Base-by-base conservation (phyloP, 495 filamentous ascomycete genomes). In the Amorphotheca resinae region DNA sequence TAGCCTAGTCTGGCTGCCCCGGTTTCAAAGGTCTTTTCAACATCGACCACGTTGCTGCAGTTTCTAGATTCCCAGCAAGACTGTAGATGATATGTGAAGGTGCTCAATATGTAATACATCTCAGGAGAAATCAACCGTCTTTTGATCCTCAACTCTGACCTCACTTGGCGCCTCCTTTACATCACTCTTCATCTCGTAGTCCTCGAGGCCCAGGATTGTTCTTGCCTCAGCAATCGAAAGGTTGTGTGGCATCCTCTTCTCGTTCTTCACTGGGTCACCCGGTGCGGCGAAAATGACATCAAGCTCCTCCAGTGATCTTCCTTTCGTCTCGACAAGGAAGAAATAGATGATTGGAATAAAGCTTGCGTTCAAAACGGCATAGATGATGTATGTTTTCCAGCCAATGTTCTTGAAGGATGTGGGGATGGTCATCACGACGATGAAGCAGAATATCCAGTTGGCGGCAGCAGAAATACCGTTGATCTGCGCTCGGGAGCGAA, bases 331-430 rank as follows among this genome's bases (percentile, higher is more conserved):
- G n/a, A n/a, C n/a, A n/a, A n/a, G n/a, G n/a, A n/a, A n/a, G n/a
- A n/a, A n/a, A n/a, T n/a, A n/a, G n/a, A n/a, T n/a, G n/a, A n/a
- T n/a, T n/a, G n/a, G n/a, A n/a, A n/a, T n/a, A n/a, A n/a, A n/a
- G n/a, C n/a, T n/a, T n/a, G n/a, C 69, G 50, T 78, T 79, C 38
- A 71, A 72, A 39, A 74, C 70, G 9, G 77, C 77, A 49, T 79
- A 80, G 49, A 79, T 75, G 45, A 81, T 73, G 45, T 81, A 81
- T 12, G 73, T 79, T 49, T 65, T 60, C 50, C 74, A 80, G n/a
- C n/a, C n/a, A n/a, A n/a, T n/a, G n/a, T n/a, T n/a, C n/a, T n/a
- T 42, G 47, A 79, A 79, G 3, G 68, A 61, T 2, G 74, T 62
- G 0, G 77, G 76, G 0, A 73, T 73, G 41, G 76, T 68, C 67